These are phyloP conservation scores for Coniochaeta sp. DNA, from an alignment of 2,329 filamentous ascomycete genomes.

Conservation along the genomic window DNA sequence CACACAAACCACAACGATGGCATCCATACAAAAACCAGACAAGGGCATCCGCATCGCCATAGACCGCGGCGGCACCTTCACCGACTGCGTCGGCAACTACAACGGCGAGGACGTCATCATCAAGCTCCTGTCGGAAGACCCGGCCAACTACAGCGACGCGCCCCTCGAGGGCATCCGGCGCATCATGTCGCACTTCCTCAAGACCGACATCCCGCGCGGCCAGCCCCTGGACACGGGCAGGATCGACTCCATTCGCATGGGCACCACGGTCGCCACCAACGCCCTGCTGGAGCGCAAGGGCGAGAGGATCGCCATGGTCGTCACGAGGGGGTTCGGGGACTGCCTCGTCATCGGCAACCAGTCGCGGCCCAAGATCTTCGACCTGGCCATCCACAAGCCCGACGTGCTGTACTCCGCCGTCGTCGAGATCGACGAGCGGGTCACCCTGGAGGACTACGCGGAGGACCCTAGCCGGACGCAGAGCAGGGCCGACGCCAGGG, in stretches of 20 bases:
- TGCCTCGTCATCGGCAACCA: constrained; percentile 88
- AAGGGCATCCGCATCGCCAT: constrained; percentile 70
- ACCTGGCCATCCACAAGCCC: constrained; percentile 78
- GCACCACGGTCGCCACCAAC: constrained; percentile 91
- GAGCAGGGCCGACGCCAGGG: constrained; percentile 46
- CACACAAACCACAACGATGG: constrained; percentile 19
- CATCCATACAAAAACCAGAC: constrained; percentile 20
- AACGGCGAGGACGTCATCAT: constrained; percentile 29
- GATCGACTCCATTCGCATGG: constrained; percentile 92
- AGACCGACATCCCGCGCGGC: constrained; percentile 69
- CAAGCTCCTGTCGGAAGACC: constrained; percentile 76
- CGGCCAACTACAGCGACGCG: constrained; percentile 83
- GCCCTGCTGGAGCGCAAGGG: constrained; percentile 85
- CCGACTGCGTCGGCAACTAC: constrained; percentile 81
- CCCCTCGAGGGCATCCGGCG: constrained; percentile 86
- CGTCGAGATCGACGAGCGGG: constrained; percentile 83
- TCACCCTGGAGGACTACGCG: constrained; percentile 86
- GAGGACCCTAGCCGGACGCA: constrained; percentile 66
- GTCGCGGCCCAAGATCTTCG: constrained; percentile 82
- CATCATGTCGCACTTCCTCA: constrained; percentile 70
- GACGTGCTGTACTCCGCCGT: constrained; percentile 81
- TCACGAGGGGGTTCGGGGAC: constrained; percentile 82
- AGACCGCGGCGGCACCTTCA: constrained; percentile 80
- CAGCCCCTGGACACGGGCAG: constrained; percentile 70
- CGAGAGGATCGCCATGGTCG: constrained; percentile 78